Conservation (phyloP, 1,139 yeast species). For the Candida smagusa region DNA sequence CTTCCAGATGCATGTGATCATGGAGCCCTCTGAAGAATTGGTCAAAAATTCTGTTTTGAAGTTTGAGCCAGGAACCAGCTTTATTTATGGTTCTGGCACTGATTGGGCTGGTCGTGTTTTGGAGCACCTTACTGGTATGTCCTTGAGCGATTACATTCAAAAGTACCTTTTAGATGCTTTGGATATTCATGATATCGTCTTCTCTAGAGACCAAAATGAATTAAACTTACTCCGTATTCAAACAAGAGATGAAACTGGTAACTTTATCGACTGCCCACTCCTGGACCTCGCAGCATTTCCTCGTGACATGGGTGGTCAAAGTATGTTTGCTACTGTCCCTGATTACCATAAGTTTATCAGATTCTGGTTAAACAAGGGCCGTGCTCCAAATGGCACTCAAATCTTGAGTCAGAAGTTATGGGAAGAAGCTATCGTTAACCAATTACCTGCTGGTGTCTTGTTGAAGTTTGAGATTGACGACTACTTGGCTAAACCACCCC, state of each 20-base stretch:
- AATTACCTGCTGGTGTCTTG: conserved; percentile 28
- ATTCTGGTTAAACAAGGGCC: conserved; percentile 45
- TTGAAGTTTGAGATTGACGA: conserved; percentile 8
- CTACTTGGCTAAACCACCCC: conserved; percentile 2
- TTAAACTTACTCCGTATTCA: conserved; percentile 26
- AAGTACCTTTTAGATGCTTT: conserved; percentile 42
- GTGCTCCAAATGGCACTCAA: conserved; percentile 34
- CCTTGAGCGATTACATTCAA: conserved; percentile 40
- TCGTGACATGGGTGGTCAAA: conserved; percentile 51
- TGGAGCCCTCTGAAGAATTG: conserved; percentile 21
- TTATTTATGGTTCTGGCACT: conserved; percentile 49
- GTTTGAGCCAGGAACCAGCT: conserved; percentile 52
- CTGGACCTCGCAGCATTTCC: conserved; percentile 1
- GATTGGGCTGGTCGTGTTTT: conserved; percentile 55
- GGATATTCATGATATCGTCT: conserved; percentile 40
- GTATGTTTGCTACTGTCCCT: conserved; percentile 40
- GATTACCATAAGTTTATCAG: conserved; percentile 45
- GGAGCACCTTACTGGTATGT: conserved; percentile 41
- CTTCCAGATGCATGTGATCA: conserved; percentile 21
- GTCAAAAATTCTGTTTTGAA: conserved; percentile 31
- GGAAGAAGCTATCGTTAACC: conserved; percentile 30
- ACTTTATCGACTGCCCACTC: not conserved
- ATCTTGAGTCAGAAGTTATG: conserved; percentile 32
- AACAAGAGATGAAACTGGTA: conserved; percentile 10
- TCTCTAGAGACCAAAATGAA: conserved; percentile 20